Evolutionary conservation across 129 eudicot genomes (phyloP).

Genomic region (Flaveria ramosissima): DNA sequence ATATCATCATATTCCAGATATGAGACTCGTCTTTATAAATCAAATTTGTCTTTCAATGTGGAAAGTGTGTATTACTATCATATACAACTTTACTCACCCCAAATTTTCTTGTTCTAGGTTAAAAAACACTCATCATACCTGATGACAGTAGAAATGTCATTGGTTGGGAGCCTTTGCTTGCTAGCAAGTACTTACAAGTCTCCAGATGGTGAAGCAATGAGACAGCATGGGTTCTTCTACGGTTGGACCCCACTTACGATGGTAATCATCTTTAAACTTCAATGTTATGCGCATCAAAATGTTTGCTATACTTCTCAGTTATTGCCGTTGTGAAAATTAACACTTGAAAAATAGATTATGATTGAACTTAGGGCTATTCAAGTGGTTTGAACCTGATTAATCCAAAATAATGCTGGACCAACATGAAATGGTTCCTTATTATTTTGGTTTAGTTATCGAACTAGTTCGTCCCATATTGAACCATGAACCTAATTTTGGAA

Average conservation of each 20-base stretch:
- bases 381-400: background rate
- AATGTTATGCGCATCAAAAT: background rate
- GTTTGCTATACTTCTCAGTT: background rate
- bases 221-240: conserved; percentile 70
- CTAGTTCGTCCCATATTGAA: background rate
- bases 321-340: background rate
- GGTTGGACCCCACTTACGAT: conserved; percentile 89
- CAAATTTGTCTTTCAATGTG: background rate
- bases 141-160: conserved; percentile 98
- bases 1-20: background rate
- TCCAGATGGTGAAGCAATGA: conserved; percentile 93
- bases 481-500: background rate
- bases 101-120: conserved; percentile 46
- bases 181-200: conserved; percentile 82
- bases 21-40: background rate
- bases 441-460: background rate
- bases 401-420: background rate
- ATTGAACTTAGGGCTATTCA: background rate
- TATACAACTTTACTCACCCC: background rate
- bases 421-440: background rate
- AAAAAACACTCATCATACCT: conserved; percentile 87
- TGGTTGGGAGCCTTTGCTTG: conserved; percentile 85
- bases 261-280: conserved; percentile 45
- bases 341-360: background rate
- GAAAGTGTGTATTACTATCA: background rate